Evolutionary conservation across 257 asterid species (phyloP).

Genomic region (Rubia yunnanensis): DNA sequence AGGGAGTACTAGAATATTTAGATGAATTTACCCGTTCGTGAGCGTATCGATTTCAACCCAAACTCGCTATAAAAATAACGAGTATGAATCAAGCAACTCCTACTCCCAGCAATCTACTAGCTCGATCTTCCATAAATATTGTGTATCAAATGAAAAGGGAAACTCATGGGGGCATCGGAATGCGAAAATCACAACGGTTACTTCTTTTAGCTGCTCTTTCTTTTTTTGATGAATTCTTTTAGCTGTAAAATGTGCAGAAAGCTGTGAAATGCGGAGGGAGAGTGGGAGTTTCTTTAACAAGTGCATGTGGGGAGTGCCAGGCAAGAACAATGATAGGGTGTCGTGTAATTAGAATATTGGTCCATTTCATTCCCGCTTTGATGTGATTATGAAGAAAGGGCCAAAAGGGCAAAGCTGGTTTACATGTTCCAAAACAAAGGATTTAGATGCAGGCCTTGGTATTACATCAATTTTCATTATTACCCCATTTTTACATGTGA

Average conservation of each 20-base stretch:
- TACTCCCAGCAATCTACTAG: too few relatives aligned
- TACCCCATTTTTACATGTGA: neutral
- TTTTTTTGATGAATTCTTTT: too few relatives aligned
- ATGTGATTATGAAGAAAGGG: neutral
- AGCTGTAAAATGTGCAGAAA: constrained; percentile 8
- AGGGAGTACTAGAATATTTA: too few relatives aligned
- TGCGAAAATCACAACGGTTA: constrained; percentile 3
- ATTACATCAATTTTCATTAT: neutral
- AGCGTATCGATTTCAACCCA: too few relatives aligned
- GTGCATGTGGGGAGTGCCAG: constrained; percentile 18
- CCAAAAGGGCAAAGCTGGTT: neutral
- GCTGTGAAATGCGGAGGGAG: constrained; percentile 1
- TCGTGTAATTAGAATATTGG: constrained; percentile 5
- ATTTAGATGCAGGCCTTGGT: neutral
- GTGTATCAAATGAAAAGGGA: neutral
- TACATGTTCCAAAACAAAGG: neutral
- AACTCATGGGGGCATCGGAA: neutral
- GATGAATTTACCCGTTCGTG: too few relatives aligned
- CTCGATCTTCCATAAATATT: too few relatives aligned
- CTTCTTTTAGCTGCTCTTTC: constrained; percentile 15
- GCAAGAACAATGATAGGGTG: constrained; percentile 8
- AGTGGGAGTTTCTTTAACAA: neutral
- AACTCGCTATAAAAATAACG: too few relatives aligned
- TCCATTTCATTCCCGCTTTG: neutral
- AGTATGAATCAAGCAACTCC: too few relatives aligned